Base-by-base conservation (phyloP, 768 basidiomycete species). In the Termitomyces sp. region DNA sequence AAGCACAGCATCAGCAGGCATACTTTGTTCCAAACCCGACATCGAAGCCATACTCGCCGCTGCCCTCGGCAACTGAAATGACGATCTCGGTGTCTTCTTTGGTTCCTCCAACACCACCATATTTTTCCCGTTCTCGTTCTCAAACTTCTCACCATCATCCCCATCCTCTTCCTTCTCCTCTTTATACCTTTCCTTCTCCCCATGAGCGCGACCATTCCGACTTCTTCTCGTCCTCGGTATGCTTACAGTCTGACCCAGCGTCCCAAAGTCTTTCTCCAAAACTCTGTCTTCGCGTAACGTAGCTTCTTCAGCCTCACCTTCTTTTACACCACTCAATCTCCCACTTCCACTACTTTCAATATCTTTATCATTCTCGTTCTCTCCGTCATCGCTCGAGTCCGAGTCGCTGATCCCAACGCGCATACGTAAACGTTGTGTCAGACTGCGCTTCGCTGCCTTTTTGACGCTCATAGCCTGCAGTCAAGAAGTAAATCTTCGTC, bases 1-100 rank as follows among this genome's bases (percentile, higher is more conserved):
- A 58, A 94, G 72, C 54, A 93, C 87, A 16, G 92, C 92, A 72
- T 94, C 92, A 39, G 91, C 89, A 46, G 92, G 92, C 84, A 92
- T 91, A 65, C 80, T 87, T 69, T 94, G 92, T 70, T 93, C 92
- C 52, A 84, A 71, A 52, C 72, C 74, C 56, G 77, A 76, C 67
- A 79, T 75, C 4, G 74, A 75, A 7, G 74, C 70, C 72, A 80
- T 77, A 5, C 71, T 73, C n/a, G 72, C 66, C 24, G 73, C 70
- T 4, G 73, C 69, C 55, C 69, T 74, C 7, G 77, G 75, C n/a
- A 79, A 54, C 58, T 75, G 72, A 58, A 79, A 76, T 51, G 72
- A 72, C 1, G 72, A 65, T 44, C 66, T 65, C n/a, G 61, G 70
- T 37, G 64, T 67, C 63, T 71, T 75, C 60, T 62, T 66, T 5